These are phyloP conservation scores for Sordariomycetes sp. DNA, from an alignment of 2,329 filamentous ascomycete species.

Conservation along the genomic window DNA sequence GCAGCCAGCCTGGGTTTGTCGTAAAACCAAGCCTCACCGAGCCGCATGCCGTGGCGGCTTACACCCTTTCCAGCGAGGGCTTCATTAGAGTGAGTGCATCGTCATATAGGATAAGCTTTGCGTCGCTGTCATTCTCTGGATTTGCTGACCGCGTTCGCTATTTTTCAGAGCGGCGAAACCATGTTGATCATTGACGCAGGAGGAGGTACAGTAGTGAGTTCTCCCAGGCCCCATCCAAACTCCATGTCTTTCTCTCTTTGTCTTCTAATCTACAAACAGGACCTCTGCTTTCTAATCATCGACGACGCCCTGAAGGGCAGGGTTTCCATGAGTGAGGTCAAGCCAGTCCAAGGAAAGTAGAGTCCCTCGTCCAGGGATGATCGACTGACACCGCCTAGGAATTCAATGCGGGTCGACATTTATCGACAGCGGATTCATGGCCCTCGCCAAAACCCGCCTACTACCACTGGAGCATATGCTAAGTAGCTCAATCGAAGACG, in stretches of 20 bases:
- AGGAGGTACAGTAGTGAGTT: slow-evolving; percentile 2
- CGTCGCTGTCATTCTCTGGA: neutral
- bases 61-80: neutral
- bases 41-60: slow-evolving; percentile 1
- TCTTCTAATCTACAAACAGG: neutral
- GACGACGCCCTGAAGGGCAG: neutral
- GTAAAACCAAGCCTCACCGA: neutral
- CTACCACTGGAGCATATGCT: neutral
- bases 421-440: neutral
- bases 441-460: neutral
- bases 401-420: neutral
- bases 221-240: neutral
- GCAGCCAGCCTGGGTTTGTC: neutral
- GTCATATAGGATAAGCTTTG: neutral
- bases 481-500: neutral
- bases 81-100: neutral
- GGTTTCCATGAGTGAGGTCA: neutral
- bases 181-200: slow-evolving; percentile 1
- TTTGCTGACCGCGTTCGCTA: neutral
- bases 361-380: neutral
- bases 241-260: neutral
- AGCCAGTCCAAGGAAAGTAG: neutral
- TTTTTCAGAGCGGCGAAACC: neutral
- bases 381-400: neutral
- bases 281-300: slow-evolving; percentile 1